phyloP scores from a whole-genome alignment of 768 basidiomycete genomes.

The Boletus subcaerulescens region DNA sequence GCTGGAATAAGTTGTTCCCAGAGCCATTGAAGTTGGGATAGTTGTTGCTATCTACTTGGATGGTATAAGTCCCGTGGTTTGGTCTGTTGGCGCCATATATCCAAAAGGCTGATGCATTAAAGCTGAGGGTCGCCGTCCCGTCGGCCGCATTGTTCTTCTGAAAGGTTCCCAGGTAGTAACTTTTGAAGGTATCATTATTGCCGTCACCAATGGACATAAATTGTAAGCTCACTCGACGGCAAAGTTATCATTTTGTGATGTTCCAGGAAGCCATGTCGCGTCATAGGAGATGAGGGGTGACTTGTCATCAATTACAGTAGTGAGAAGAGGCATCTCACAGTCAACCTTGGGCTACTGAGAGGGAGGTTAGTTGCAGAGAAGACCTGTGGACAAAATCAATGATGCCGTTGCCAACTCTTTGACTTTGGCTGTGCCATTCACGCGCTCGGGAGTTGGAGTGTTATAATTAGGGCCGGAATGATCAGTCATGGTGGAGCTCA shows the following conservation, averaged over 20 bases:
- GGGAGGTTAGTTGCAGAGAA: not conserved
- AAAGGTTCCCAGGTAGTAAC: conserved; percentile 40
- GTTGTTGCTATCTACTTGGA: conserved; percentile 38
- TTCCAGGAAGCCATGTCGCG: conserved; percentile 21
- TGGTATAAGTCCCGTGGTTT: conserved; percentile 46
- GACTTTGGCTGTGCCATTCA: not conserved
- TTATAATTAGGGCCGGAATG: not conserved
- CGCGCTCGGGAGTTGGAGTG: no score
- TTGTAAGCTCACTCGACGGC: conserved; percentile 16
- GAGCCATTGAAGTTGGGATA: conserved; percentile 32
- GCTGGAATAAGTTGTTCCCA: conserved; percentile 35
- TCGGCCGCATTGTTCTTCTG: conserved; percentile 32
- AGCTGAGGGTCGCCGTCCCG: conserved; percentile 41
- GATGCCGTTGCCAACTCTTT: not conserved
- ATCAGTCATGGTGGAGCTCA: not conserved
- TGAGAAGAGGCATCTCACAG: conserved; percentile 21
- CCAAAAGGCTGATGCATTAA: conserved; percentile 47
- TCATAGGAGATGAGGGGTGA: conserved; percentile 31
- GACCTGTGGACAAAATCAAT: not conserved
- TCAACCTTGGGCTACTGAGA: not conserved
- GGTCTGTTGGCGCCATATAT: conserved; percentile 48
- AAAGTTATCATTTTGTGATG: conserved; percentile 11
- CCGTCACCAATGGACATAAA: not conserved
- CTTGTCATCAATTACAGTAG: conserved; percentile 28
- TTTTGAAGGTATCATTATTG: conserved; percentile 14